Percentiles rank a stretch among this genome's conserved stretches.
Evolutionary conservation across 495 filamentous ascomycete genomes (phyloP).

Genomic region (Tuber umbilicatum): DNA sequence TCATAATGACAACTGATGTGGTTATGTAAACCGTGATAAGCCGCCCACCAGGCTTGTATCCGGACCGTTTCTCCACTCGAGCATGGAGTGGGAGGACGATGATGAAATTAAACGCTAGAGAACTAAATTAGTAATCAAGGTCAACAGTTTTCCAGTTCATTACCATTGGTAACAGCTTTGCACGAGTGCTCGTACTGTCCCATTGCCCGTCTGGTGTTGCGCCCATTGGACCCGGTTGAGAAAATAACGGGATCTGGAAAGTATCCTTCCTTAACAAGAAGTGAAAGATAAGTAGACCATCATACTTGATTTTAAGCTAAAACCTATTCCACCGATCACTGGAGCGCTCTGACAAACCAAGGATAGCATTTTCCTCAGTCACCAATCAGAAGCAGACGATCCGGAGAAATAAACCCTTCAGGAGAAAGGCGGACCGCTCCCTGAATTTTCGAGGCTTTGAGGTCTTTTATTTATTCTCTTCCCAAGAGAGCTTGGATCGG

Average conservation of each 20-base stretch:
- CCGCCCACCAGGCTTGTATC: not conserved
- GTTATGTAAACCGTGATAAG: constrained; percentile 1
- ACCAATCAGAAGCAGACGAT: not conserved
- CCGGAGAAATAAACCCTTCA: not conserved
- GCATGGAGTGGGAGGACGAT: not conserved
- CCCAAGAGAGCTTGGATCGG: not conserved
- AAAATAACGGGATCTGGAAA: no score
- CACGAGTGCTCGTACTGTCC: no score
- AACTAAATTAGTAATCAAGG: not conserved
- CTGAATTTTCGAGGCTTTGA: not conserved
- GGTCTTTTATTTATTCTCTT: not conserved
- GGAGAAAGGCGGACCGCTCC: not conserved
- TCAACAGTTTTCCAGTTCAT: not conserved
- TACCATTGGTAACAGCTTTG: no score
- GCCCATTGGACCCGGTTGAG: no score
- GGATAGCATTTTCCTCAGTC: not conserved
- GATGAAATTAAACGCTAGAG: not conserved
- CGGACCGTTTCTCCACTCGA: not conserved
- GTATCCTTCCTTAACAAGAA: no score
- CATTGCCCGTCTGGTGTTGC: no score
- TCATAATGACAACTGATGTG: constrained; percentile 2
- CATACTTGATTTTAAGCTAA: no score
- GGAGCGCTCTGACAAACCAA: no score
- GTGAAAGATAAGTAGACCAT: no score
- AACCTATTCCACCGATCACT: no score